phyloP scores from a whole-genome alignment of 2,329 filamentous ascomycete species.

The Metarhizium robertsii region DNA sequence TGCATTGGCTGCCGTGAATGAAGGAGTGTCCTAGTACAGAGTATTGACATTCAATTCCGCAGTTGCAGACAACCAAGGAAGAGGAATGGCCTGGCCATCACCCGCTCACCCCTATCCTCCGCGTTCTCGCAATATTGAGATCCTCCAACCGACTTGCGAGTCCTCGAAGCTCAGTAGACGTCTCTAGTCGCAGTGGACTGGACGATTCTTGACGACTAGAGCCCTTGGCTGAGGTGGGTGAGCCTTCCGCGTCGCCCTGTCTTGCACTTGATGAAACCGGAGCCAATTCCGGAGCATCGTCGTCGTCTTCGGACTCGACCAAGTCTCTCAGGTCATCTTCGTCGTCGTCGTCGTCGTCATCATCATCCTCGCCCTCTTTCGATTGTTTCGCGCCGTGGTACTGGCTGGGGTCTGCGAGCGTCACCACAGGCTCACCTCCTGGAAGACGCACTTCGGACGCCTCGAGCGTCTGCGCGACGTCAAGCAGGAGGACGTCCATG shows the following conservation, averaged over 20 bases:
- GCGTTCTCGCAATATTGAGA: constrained; percentile 20
- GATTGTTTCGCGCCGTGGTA: not conserved
- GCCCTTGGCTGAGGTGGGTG: not conserved
- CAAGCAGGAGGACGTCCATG: constrained; percentile 81
- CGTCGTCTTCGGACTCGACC: constrained; percentile 16
- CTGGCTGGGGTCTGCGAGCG: constrained; percentile 12
- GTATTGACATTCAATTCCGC: too few relatives aligned
- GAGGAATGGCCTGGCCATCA: not conserved
- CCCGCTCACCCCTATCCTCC: constrained; percentile 20
- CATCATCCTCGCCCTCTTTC: constrained; percentile 6
- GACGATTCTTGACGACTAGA: constrained; percentile 14
- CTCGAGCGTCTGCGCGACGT: constrained; percentile 71
- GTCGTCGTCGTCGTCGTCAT: constrained; percentile 16
- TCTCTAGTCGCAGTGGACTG: constrained; percentile 18
- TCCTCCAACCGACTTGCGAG: constrained; percentile 22
- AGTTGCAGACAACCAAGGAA: not conserved
- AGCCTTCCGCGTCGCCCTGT: not conserved
- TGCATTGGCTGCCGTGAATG: not conserved
- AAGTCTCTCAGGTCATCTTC: constrained; percentile 16
- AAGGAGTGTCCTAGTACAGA: not conserved
- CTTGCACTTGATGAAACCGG: constrained; percentile 5
- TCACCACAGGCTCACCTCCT: constrained; percentile 38
- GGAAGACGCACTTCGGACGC: constrained; percentile 65
- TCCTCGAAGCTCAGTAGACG: constrained; percentile 16
- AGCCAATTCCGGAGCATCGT: constrained; percentile 2